These are phyloP conservation scores for Cryptococcus sp. DNA, from an alignment of 1,284 basidiomycete species.

Conservation along the genomic window DNA sequence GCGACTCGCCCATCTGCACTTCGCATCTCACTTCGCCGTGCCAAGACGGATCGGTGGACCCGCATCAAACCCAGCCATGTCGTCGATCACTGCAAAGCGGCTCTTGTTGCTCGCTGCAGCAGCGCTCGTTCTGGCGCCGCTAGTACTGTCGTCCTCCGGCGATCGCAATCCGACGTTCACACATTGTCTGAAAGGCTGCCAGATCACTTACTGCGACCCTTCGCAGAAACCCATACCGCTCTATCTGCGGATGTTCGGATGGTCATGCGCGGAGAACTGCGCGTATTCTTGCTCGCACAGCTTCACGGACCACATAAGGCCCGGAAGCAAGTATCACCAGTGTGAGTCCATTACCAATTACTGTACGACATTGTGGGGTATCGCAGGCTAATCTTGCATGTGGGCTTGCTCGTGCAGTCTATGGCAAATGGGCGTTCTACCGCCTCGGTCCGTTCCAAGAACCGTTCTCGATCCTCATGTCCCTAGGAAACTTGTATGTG, in stretches of 20 bases:
- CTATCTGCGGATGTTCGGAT: conserved; percentile 57
- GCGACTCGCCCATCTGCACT: too few relatives aligned
- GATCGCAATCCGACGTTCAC: conserved; percentile 63
- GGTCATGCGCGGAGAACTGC: conserved; percentile 85
- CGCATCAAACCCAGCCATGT: not conserved
- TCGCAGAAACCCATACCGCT: conserved; percentile 54
- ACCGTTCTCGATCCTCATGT: conserved; percentile 88
- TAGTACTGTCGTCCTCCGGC: conserved; percentile 59
- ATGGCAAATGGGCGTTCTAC: conserved; percentile 98
- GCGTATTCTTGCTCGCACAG: conserved; percentile 85
- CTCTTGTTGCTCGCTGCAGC: conserved; percentile 19
- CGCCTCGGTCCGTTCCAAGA: conserved; percentile 86
- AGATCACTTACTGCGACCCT: conserved; percentile 53
- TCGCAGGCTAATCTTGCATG: not conserved
- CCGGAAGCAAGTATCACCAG: conserved; percentile 62
- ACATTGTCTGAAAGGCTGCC: conserved; percentile 57
- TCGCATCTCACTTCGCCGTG: not conserved
- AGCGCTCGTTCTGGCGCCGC: conserved; percentile 9
- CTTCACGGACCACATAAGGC: conserved; percentile 67
- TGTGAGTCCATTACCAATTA: conserved; percentile 48
- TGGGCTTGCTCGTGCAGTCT: conserved; percentile 50
- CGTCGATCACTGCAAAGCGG: too few relatives aligned
- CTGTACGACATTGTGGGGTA: not conserved
- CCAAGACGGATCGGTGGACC: too few relatives aligned
- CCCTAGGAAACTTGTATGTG: conserved; percentile 72